Base-by-base conservation (phyloP, 176 grass and related monocot species). In the Echinochloa phyllopogon region DNA sequence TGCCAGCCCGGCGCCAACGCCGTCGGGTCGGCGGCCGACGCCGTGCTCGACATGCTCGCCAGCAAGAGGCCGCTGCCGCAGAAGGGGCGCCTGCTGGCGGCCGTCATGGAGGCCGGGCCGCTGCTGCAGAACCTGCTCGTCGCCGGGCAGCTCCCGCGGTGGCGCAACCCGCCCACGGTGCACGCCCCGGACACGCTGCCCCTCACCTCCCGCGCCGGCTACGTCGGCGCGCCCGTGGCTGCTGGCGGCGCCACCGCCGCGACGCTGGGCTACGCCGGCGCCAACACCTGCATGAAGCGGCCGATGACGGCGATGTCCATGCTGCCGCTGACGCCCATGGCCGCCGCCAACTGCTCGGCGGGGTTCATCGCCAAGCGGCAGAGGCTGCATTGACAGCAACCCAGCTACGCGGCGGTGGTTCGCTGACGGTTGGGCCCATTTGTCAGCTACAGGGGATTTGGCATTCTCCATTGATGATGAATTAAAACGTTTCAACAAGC, bases 111-210 rank as follows among this genome's bases (percentile, higher is more conserved):
- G 72, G 89, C 93, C 0, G 95, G 93, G 0, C 89, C 91, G 0
- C 73, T 95, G 63, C 89, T 98, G 70, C 91, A 98, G 87, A 98
- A 88, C 47, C 82, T 98, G 3, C 86, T 98, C 84, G 87, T 93
- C 8, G 91, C 95, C 4, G 95, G 95, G 0, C 89, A 88, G 24
- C 87, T 98, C 17, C 95, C 95, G 17, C 83, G 87, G 8, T 95
- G 95, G 95, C 86, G 87, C 74, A 95, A 98, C 79, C 95, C 93
- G 11, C 93, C 95, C 7, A 86, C 95, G 3, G 63, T 90, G 39
- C 91, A 93, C 55, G 62, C 88, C 0, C 86, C 92, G 65, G 92
- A 94, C 52, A 20, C 84, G 11, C 57, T 87, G 29, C 64, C 86
- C 0, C 75, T 93, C 47, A 51, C 66, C 21, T 50, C 77, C 70